A percentile compares a stretch with the other conserved stretches of the same genome.
Conservation (phyloP, 805 yeast genomes). For the Candida khao-thaluensis region DNA sequence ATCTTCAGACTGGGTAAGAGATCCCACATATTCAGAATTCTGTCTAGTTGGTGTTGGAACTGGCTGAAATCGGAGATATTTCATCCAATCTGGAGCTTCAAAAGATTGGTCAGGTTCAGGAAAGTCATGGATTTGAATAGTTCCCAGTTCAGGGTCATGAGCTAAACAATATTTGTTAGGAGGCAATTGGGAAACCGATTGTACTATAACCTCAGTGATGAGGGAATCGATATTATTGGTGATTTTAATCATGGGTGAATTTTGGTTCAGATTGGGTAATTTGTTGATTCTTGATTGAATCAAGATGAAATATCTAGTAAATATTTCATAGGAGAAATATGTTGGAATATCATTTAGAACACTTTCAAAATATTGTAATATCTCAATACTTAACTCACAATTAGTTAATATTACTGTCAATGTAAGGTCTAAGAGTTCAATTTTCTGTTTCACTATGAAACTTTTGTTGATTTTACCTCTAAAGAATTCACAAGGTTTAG, state of each 20-base stretch:
- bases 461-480: conserved; percentile 9
- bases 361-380: conserved; percentile 10
- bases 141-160: conserved; percentile 2
- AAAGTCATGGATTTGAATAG: conserved; percentile 3
- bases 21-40: conserved; percentile 11
- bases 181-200: conserved; percentile 4
- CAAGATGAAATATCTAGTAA: conserved; percentile 7
- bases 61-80: conserved; percentile 9
- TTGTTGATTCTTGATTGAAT: conserved; percentile 5
- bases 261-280: neutral
- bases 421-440: conserved; percentile 6
- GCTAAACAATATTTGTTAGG: neutral
- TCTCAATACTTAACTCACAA: conserved; percentile 7
- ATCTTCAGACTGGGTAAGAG: neutral
- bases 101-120: neutral
- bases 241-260: neutral
- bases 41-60: conserved; percentile 7
- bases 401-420: conserved; percentile 3
- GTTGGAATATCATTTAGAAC: conserved; percentile 8
- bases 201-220: neutral
- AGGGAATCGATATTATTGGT: conserved; percentile 5
- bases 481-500: conserved; percentile 13
- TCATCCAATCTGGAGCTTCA: conserved; percentile 12
- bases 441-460: conserved; percentile 9
- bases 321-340: conserved; percentile 13